phyloP scores from a whole-genome alignment of 495 filamentous ascomycete genomes.

The Penicillium bovifimosum region DNA sequence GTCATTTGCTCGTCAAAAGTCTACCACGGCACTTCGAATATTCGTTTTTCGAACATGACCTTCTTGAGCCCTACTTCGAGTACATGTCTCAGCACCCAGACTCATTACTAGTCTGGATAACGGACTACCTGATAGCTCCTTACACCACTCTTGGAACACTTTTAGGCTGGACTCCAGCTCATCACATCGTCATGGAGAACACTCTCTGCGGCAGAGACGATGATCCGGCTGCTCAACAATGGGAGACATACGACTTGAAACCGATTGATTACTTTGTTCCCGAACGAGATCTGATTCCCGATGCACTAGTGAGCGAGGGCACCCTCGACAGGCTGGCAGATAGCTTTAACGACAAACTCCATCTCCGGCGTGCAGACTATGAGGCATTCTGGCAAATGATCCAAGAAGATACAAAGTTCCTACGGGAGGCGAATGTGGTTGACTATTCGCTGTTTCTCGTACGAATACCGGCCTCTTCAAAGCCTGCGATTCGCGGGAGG shows the following conservation, averaged over 20 bases:
- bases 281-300: slow-evolving; percentile 60
- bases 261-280: slow-evolving; percentile 68
- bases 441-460: slow-evolving; percentile 68
- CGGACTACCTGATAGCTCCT: slow-evolving; percentile 54
- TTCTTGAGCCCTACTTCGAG: slow-evolving; percentile 53
- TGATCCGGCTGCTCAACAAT: slow-evolving; percentile 39
- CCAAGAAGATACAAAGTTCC: slow-evolving; percentile 53
- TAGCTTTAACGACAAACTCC: slow-evolving; percentile 59
- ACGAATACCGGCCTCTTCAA: slow-evolving; percentile 44
- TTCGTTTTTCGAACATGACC: slow-evolving; percentile 58
- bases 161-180: slow-evolving; percentile 50
- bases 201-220: slow-evolving; percentile 51
- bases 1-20: slow-evolving; percentile 60
- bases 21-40: slow-evolving; percentile 62
- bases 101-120: slow-evolving; percentile 62
- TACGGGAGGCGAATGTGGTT: slow-evolving; percentile 55
- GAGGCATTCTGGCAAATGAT: slow-evolving; percentile 44
- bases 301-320: slow-evolving; percentile 50
- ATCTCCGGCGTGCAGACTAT: slow-evolving; percentile 45
- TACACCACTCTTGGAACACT: slow-evolving; percentile 49
- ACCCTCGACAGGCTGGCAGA: slow-evolving; percentile 56
- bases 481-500: slow-evolving; percentile 16
- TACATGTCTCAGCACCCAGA: slow-evolving; percentile 53
- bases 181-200: slow-evolving; percentile 73
- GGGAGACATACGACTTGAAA: slow-evolving; percentile 69